Evolutionary conservation across 2,329 filamentous ascomycete species (phyloP).

Genomic region (Erysiphe pisi): DNA sequence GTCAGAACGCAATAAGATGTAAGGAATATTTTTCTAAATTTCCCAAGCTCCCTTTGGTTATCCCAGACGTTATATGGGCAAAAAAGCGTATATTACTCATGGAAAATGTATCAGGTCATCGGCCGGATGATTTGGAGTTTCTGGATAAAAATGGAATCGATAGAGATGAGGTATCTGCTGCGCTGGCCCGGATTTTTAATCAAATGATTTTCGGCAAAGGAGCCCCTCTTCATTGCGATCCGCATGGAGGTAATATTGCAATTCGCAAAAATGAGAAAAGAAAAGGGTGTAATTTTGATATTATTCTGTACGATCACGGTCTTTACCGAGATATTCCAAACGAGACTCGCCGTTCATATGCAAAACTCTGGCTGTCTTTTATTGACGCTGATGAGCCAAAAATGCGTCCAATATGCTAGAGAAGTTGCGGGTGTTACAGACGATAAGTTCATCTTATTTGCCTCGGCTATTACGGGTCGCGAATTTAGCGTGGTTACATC

Average conservation of each 20-base stretch:
- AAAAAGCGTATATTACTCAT: constrained; percentile 85
- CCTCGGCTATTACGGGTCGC: constrained; percentile 87
- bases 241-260: constrained; percentile 91
- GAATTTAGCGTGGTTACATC: constrained; percentile 68
- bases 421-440: constrained; percentile 84
- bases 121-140: constrained; percentile 79
- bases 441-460: constrained; percentile 87
- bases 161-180: constrained; percentile 87
- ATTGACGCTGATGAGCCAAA: constrained; percentile 73
- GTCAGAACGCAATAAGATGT: constrained; percentile 67
- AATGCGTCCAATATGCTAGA: constrained; percentile 80
- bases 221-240: constrained; percentile 89
- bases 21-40: constrained; percentile 69
- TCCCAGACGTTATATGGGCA: constrained; percentile 83
- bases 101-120: constrained; percentile 77
- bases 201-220: constrained; percentile 95
- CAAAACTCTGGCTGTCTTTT: constrained; percentile 94
- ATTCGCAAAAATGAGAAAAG: constrained; percentile 64
- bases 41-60: constrained; percentile 66
- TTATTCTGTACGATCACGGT: constrained; percentile 94
- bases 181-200: constrained; percentile 87
- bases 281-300: constrained; percentile 69
- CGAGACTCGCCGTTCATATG: constrained; percentile 70
- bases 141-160: constrained; percentile 79
- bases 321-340: constrained; percentile 86